phyloP scores from a whole-genome alignment of 176 grass and related monocot genomes.

The Zoysia japonica region DNA sequence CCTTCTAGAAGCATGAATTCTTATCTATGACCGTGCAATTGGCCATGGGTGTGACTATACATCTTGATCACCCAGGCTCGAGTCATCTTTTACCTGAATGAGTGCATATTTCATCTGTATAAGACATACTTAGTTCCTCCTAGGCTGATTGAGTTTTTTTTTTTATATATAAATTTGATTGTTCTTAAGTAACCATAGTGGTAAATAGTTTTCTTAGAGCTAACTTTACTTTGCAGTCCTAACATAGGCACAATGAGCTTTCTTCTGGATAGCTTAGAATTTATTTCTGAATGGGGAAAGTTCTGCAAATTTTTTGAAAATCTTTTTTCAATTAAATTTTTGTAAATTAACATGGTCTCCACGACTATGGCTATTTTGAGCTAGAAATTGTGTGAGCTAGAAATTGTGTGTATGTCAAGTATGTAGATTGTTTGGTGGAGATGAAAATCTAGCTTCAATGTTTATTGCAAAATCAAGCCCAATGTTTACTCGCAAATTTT shows the following conservation, averaged over 20 bases:
- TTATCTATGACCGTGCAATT: background rate
- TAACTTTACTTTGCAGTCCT: background rate
- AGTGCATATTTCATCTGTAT: background rate
- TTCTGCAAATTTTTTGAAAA: background rate
- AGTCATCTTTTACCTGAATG: background rate
- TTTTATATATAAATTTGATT: background rate
- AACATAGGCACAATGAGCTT: slow-evolving; percentile 9
- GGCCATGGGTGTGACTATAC: background rate
- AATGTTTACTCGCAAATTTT: background rate
- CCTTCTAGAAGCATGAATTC: background rate
- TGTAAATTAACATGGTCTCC: background rate
- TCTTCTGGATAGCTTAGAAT: slow-evolving; percentile 19
- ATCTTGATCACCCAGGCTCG: background rate
- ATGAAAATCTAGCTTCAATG: background rate
- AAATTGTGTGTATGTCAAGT: background rate
- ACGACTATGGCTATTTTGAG: too few relatives aligned
- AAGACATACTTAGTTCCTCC: background rate
- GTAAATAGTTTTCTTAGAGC: background rate
- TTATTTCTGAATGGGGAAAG: background rate
- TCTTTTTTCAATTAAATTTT: background rate
- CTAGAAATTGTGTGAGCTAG: background rate
- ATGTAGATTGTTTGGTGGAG: background rate
- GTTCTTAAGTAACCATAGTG: slow-evolving; percentile 1
- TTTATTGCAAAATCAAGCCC: background rate
- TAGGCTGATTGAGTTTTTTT: background rate